Evolutionary conservation across 345 rosid genomes (phyloP).

Genomic region (Arabidopsis arenosa): DNA sequence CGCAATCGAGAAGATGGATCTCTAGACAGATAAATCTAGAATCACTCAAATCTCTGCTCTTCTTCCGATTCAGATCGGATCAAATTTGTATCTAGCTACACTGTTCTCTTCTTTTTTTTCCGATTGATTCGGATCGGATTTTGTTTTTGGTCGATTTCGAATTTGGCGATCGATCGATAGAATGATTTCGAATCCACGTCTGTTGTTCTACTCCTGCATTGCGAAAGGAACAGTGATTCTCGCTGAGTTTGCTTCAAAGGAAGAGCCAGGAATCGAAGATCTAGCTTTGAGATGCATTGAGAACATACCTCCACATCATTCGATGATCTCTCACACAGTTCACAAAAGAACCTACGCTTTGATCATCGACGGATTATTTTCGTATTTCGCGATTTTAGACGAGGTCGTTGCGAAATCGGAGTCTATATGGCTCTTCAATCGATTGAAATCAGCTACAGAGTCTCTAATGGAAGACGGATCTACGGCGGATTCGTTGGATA

Average conservation of each 20-base stretch:
- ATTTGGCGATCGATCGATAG: not conserved
- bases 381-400: conserved; percentile 62
- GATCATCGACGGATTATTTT: conserved; percentile 55
- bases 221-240: conserved; percentile 67
- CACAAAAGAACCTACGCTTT: conserved; percentile 56
- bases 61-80: not conserved
- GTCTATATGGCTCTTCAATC: conserved; percentile 57
- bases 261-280: conserved; percentile 56
- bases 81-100: not conserved
- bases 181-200: conserved; percentile 65
- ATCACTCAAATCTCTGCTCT: conserved; percentile 23
- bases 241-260: conserved; percentile 59
- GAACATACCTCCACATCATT: conserved; percentile 66
- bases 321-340: conserved; percentile 66
- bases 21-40: not conserved
- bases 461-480: conserved; percentile 47
- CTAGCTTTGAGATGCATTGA: conserved; percentile 63
- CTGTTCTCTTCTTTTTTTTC: not conserved
- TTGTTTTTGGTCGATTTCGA: not conserved
- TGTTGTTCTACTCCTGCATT: conserved; percentile 65
- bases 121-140: conserved; percentile 16
- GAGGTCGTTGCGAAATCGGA: conserved; percentile 53
- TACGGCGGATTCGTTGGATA: conserved; percentile 37
- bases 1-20: conserved; percentile 16
- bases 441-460: conserved; percentile 52